Evolutionary conservation across 1,284 basidiomycete species (phyloP), one percentile per base, ranked within the genome.

Genomic region (Sanguinoderma infundibulare): DNA sequence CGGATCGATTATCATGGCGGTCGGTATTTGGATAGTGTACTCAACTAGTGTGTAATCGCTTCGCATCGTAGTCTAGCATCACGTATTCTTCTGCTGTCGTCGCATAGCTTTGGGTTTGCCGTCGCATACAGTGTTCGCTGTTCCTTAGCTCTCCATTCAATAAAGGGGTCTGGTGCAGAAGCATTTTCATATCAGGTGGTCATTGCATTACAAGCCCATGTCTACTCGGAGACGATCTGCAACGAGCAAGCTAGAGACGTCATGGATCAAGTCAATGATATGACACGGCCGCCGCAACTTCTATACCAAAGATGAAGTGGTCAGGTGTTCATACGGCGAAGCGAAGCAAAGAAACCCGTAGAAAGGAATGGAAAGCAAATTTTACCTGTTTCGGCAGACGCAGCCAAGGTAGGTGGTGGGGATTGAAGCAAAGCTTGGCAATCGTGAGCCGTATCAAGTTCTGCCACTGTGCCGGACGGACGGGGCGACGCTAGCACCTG

Each of bases 1-100:
- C 54, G 8, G 24, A n/a, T 32, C 30, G 26, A 53, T 36, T 52
- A 20, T 5, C 28, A 3, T 7, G 35, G 44, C 26, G 39, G 20
- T 26, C 44, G 8, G 7, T 49, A 49, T 49, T 32, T 35, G 42
- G 24, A n/a, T 51, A 51, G 20, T 50, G 32, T 60, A 60, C 32
- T 17, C 15, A 59, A 55, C 22, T 53, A 36, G 28, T 47, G 56
- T 52, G 22, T 55, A 53, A 44, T 62, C 10, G 22, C 28, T 44
- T 36, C 12, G 57, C 57, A 51, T 30, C 36, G 40, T 62, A 60
- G 35, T 55, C 26, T 60, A 55, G 22, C 59, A 26, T 46, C 44
- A 55, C 47, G 47, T 60, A 60, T 8, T 40, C 20, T 35, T n/a
- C 46, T 32, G 39, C 57, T 59, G 44, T 59, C 42, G 39, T 30